Evolutionary conservation across 2,329 filamentous ascomycete species (phyloP).

Genomic region (Leptographium lundbergii): DNA sequence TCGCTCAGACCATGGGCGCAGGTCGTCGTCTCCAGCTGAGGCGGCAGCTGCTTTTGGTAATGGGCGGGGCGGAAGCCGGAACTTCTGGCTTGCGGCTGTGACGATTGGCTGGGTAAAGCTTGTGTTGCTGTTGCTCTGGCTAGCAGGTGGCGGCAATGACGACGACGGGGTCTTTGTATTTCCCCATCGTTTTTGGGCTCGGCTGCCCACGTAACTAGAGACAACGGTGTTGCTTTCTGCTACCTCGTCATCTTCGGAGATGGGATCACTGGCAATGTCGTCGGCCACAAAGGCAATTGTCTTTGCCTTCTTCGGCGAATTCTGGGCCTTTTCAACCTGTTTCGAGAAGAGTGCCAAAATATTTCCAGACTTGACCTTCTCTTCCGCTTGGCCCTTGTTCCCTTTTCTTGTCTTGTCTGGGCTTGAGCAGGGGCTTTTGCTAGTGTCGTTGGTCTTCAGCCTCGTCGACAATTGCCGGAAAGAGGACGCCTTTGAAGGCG

Average conservation of each 20-base stretch:
- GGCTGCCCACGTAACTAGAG: slow-evolving; percentile 42
- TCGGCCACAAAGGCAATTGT: slow-evolving; percentile 21
- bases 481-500: background rate
- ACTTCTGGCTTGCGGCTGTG: slow-evolving; percentile 1
- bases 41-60: background rate
- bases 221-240: slow-evolving; percentile 34
- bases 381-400: slow-evolving; percentile 23
- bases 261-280: slow-evolving; percentile 41
- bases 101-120: slow-evolving; percentile 19
- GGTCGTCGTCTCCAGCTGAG: slow-evolving; percentile 33
- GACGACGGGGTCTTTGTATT: slow-evolving; percentile 16
- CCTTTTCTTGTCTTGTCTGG: slow-evolving; percentile 25
- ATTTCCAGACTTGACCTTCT: slow-evolving; percentile 42
- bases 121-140: background rate
- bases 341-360: slow-evolving; percentile 48
- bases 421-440: slow-evolving; percentile 29
- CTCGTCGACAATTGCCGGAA: slow-evolving; percentile 5
- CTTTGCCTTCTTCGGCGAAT: slow-evolving; percentile 12
- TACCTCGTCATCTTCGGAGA: slow-evolving; percentile 49
- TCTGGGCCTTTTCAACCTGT: slow-evolving; percentile 39
- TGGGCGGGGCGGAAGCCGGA: background rate
- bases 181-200: slow-evolving; percentile 40
- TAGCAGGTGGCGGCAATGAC: slow-evolving; percentile 13
- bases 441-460: slow-evolving; percentile 7
- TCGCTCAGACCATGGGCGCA: slow-evolving; percentile 75